Evolutionary conservation across 306 rosid species (phyloP).

Genomic region (Vicia villosa): DNA sequence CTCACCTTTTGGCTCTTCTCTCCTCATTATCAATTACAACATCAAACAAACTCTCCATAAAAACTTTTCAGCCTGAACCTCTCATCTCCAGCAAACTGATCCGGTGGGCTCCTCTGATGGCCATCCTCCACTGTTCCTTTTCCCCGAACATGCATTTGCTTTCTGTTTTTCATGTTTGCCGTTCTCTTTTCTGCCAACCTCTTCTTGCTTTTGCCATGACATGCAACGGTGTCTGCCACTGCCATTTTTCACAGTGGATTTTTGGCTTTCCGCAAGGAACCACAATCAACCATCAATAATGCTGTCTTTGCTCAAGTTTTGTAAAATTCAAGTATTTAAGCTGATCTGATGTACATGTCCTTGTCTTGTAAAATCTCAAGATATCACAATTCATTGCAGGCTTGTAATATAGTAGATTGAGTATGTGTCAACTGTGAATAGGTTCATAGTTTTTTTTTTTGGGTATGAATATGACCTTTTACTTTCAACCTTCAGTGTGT

Average conservation of each 20-base stretch:
- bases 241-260: not conserved
- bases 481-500: constrained; percentile 70
- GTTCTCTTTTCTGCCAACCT: not conserved
- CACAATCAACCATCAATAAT: not conserved
- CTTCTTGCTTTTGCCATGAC: not conserved
- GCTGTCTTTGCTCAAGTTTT: not conserved
- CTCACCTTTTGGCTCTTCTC: not conserved
- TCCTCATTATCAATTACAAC: not conserved
- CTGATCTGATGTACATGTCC: constrained; percentile 6
- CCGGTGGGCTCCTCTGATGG: not conserved
- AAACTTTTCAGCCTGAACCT: not conserved
- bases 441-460: constrained; percentile 15
- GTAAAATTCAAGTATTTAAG: not conserved
- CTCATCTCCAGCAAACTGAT: not conserved
- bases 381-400: constrained; percentile 29
- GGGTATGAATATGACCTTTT: constrained; percentile 5
- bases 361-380: constrained; percentile 19
- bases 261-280: not conserved
- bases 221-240: not conserved
- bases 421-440: constrained; percentile 3
- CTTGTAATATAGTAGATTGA: constrained; percentile 16
- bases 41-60: not conserved
- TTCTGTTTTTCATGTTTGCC: not conserved
- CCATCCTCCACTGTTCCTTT: not conserved
- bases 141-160: not conserved